Evolutionary conservation across 2,329 filamentous ascomycete species (phyloP), one percentile per base, ranked within the genome.

Genomic region (Phyllosticta citrichinensis): DNA sequence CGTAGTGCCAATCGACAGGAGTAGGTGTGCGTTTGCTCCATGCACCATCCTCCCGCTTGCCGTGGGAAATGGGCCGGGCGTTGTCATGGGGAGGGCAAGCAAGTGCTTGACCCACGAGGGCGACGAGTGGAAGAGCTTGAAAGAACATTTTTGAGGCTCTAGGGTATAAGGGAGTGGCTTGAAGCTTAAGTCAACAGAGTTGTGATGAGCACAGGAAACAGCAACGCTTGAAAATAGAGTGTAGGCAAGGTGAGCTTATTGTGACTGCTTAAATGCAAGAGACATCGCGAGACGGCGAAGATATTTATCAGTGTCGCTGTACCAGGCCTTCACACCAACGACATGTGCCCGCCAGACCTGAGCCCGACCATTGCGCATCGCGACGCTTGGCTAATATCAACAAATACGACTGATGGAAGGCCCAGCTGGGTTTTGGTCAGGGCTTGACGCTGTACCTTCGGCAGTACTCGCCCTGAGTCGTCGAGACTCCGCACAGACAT

Each of bases 1-100:
- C 70, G 59, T 74, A 75, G 8, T 66, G 63, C 71, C 69, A 74
- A 24, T 69, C 65, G 2, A 10, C 30, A 19, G 22, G 17, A 17
- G 25, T 40, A 5, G 52, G 12, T 9, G 35, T 50, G 17, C 58
- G 58, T 3, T 33, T 20, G 20, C 35, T 60, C 52, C 52, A 60
- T 8, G 30, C 22, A 14, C 58, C 35, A 14, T 60, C 22, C 14
- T 55, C 24, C 17, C 58, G 58, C 58, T 54, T 60, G 52, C 19
- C 6, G 22, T 47, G 40, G 14, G 27, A 30, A 30, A 47, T 12
- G 40, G 40, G 40, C 17, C 14, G 3, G 40, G 40, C 40, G n/a
- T 47, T 47, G 17, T 47, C 40, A n/a, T 47, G 40, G 40, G 40
- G 40, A 47, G 8, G 40, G 40, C 40, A 47, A n/a, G 40, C 40